phyloP scores from a whole-genome alignment of 352 stramenopile genomes.

The Phytopythium litorale region DNA sequence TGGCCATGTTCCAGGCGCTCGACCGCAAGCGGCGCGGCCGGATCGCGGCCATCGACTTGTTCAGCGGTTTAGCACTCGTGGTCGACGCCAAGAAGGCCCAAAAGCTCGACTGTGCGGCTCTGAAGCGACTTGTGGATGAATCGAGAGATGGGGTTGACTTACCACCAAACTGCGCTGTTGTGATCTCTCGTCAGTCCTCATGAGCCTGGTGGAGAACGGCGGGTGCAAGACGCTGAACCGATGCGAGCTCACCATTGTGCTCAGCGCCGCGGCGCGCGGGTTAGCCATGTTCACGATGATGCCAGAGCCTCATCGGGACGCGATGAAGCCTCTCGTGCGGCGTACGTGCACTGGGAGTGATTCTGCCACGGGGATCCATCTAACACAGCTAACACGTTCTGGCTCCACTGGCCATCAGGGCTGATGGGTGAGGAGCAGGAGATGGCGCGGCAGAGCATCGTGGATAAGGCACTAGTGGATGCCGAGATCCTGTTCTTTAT shows the following conservation, averaged over 20 bases:
- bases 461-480: conserved; percentile 61
- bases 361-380: background rate
- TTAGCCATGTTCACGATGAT: conserved; percentile 51
- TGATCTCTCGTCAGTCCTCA: conserved; percentile 32
- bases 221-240: conserved; percentile 50
- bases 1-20: conserved; percentile 40
- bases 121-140: background rate
- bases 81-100: conserved; percentile 58
- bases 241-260: conserved; percentile 58
- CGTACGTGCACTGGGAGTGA: conserved; percentile 19
- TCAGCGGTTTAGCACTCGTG: conserved; percentile 50
- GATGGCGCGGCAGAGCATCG: conserved; percentile 29
- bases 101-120: conserved; percentile 58
- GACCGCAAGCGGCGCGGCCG: conserved; percentile 22
- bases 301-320: conserved; percentile 21
- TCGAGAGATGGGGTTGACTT: too few species aligned
- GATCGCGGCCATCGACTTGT: conserved; percentile 52
- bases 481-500: conserved; percentile 73
- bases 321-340: conserved; percentile 38
- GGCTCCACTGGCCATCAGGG: conserved; percentile 15
- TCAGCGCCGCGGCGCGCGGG: conserved; percentile 37
- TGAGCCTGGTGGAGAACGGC: conserved; percentile 61
- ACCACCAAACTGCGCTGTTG: too few species aligned
- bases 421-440: conserved; percentile 43
- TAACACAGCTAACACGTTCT: background rate